phyloP scores from a whole-genome alignment of 2,329 filamentous ascomycete genomes.

The Phoma herbarum region DNA sequence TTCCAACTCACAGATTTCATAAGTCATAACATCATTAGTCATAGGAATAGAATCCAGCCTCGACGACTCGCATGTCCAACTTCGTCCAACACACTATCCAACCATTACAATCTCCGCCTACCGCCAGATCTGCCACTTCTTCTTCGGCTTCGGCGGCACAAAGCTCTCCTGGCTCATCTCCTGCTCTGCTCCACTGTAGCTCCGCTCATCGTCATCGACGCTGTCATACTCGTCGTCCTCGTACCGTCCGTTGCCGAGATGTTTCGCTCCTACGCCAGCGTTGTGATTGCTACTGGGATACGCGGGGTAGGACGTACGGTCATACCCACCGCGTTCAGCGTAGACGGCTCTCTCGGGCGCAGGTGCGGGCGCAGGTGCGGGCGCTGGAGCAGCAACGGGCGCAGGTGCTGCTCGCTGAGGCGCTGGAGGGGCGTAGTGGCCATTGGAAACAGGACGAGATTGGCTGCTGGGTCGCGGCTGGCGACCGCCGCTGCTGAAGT shows the following conservation, averaged over 20 bases:
- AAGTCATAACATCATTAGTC: constrained; percentile 16
- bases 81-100: not conserved
- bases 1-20: not conserved
- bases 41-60: not conserved
- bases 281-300: constrained; percentile 27
- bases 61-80: not conserved
- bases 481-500: constrained; percentile 39
- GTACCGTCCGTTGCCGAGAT: constrained; percentile 44
- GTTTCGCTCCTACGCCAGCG: constrained; percentile 42
- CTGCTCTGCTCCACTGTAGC: constrained; percentile 40
- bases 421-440: constrained; percentile 9
- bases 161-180: constrained; percentile 45
- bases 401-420: constrained; percentile 4
- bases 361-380: constrained; percentile 6
- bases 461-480: constrained; percentile 23
- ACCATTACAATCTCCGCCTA: constrained; percentile 14
- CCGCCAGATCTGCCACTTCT: constrained; percentile 51
- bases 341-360: constrained; percentile 14
- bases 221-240: constrained; percentile 44
- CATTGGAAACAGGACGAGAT: constrained; percentile 2
- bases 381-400: no score
- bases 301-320: constrained; percentile 33
- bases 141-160: constrained; percentile 50
- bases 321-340: constrained; percentile 30
- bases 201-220: constrained; percentile 32